Percentiles rank a stretch among this genome's conserved stretches.
Evolutionary conservation across 2,329 filamentous ascomycete genomes (phyloP).

Genomic region (Fusarium illudens): DNA sequence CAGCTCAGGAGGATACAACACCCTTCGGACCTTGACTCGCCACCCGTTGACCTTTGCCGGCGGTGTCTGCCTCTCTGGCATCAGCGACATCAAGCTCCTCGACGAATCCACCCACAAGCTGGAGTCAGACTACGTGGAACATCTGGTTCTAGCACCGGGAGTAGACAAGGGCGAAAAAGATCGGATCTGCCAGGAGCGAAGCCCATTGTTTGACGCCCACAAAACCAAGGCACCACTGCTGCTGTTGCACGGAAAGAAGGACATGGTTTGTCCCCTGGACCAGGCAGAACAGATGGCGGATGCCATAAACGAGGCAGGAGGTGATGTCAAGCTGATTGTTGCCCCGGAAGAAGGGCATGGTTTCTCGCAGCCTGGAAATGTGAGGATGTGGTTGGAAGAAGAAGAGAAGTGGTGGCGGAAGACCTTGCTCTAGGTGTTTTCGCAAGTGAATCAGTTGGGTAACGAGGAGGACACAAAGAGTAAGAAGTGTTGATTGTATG

Average conservation of each 20-base stretch:
- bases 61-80: constrained; percentile 60
- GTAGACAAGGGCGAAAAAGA: constrained; percentile 51
- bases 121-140: constrained; percentile 61
- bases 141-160: constrained; percentile 51
- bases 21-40: constrained; percentile 57
- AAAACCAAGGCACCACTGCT: constrained; percentile 60
- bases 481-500: background rate
- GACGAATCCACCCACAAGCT: constrained; percentile 62
- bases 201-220: constrained; percentile 58
- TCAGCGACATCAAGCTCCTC: constrained; percentile 59
- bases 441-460: background rate
- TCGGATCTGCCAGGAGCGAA: constrained; percentile 55
- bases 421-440: constrained; percentile 43
- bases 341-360: constrained; percentile 62
- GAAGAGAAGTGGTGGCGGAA: constrained; percentile 59
- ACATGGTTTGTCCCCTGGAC: constrained; percentile 65
- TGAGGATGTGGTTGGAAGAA: constrained; percentile 51
- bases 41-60: constrained; percentile 58
- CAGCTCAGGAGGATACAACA: constrained; percentile 64
- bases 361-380: constrained; percentile 53
- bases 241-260: constrained; percentile 63
- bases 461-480: background rate
- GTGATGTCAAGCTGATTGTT: constrained; percentile 57
- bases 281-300: constrained; percentile 63
- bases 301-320: constrained; percentile 52